Percentiles rank a stretch among this genome's conserved stretches.
Evolutionary conservation across 768 basidiomycete genomes (phyloP).

Genomic region (Tricholoma sp.): DNA sequence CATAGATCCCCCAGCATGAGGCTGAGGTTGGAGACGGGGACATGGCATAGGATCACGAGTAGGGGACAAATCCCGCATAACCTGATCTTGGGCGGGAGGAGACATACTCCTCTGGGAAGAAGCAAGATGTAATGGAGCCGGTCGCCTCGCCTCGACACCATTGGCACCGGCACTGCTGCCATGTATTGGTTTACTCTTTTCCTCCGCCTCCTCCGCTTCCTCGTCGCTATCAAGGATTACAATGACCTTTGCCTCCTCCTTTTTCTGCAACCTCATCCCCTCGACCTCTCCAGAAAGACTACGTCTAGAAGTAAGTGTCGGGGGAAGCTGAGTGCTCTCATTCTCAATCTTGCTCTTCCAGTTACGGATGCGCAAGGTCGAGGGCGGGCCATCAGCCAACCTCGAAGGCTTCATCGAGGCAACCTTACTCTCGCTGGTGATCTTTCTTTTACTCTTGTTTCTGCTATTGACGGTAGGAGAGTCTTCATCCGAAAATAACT

Average conservation of each 20-base stretch:
- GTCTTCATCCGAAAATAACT: slow-evolving; percentile 8
- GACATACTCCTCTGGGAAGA: background rate
- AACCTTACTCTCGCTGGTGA: background rate
- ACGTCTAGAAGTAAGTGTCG: background rate
- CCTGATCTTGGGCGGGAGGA: background rate
- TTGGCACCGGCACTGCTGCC: background rate
- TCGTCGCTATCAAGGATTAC: slow-evolving; percentile 8
- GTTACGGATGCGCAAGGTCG: background rate
- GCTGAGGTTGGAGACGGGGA: background rate
- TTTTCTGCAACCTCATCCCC: background rate
- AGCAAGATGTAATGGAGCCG: background rate
- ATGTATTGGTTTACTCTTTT: background rate
- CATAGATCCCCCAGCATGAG: background rate
- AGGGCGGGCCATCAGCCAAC: background rate
- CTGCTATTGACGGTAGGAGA: background rate
- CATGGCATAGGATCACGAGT: background rate
- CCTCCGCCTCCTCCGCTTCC: too few relatives aligned
- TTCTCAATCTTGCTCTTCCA: background rate
- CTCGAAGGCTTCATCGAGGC: background rate
- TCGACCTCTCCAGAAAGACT: background rate
- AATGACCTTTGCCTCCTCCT: background rate
- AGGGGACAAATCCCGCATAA: background rate
- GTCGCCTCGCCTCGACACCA: background rate
- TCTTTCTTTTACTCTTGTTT: background rate
- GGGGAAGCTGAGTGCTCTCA: background rate